These are phyloP conservation scores for Skeletonema tropicum DNA, from an alignment of 108 stramenopile genomes.

Conservation along the genomic window DNA sequence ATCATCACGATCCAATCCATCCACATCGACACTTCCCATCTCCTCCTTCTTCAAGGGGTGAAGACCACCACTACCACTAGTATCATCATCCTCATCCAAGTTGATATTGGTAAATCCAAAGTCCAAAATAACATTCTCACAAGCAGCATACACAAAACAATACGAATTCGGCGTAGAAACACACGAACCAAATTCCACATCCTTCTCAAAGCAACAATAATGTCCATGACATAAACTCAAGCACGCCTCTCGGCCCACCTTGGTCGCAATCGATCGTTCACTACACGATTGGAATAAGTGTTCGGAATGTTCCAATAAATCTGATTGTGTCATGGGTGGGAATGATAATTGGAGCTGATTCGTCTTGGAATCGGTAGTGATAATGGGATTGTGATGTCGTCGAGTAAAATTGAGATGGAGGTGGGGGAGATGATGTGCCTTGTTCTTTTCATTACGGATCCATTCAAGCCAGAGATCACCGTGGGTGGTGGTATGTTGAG, in stretches of 20 bases:
- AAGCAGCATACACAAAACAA: constrained; percentile 39
- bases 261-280: constrained; percentile 19
- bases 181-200: constrained; percentile 21
- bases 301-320: constrained; percentile 23
- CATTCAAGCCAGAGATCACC: constrained; percentile 22
- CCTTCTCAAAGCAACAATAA: constrained; percentile 42
- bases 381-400: background rate
- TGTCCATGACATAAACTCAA: constrained; percentile 25
- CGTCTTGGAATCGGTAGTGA: background rate
- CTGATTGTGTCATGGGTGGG: background rate
- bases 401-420: background rate
- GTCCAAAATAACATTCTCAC: constrained; percentile 30
- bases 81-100: too few relatives aligned
- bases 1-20: constrained; percentile 18
- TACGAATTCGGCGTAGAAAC: constrained; percentile 20
- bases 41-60: too few relatives aligned
- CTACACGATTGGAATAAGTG: constrained; percentile 27
- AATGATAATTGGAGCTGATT: background rate
- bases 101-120: constrained; percentile 33
- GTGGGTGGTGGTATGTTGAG: constrained; percentile 12
- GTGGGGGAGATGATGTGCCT: background rate
- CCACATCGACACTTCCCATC: background rate
- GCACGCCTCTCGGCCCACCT: constrained; percentile 10
- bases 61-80: background rate
- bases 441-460: background rate